Base-by-base conservation (phyloP, 108 stramenopile genomes). In the Chaetoceros tenuissimus region DNA sequence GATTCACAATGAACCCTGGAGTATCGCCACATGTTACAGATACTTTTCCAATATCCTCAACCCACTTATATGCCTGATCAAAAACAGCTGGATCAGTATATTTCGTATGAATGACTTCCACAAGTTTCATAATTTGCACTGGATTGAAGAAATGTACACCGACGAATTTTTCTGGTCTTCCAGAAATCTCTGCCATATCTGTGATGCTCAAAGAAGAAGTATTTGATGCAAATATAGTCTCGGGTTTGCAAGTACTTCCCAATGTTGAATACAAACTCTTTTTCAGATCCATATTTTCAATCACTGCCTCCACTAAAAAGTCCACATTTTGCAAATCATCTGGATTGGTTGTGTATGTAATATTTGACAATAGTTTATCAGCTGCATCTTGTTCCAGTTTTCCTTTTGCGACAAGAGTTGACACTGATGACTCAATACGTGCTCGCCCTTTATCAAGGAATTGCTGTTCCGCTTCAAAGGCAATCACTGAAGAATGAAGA, bases 131-230 rank as follows among this genome's bases (percentile, higher is more conserved):
- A 23, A 96, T 65, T 64, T 96, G 92, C 28, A 99, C 98, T 1
- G 98, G 98, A 63, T 99, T 99, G 85, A 99, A 99, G 74, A 97
- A 99, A 71, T 99, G 99, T 21, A 99, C 84, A 7, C 99, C 99
- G 7, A 98, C 85, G 68, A 96, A 94, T n/a, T 79, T 79, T 19
- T 95, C 77, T 8, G 94, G 83, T 54, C 95, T 76, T 24, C 92
- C 94, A 8, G 84, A 87, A 49, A 90, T 84, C n/a, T 60, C 65
- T 48, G 92, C 90, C 87, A 98, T 94, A 73, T 94, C 78, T 3
- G 84, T 75, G 51, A 98, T 93, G 26, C 77, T 72, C 31, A 98
- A 69, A 22, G 87, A 89, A 0, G 85, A 87, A 5, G 97, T 98
- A 71, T 98, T 98, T 62, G 89, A 89, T 19, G 95, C 95, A 73